Conservation (phyloP, 2,329 filamentous ascomycete genomes). For the Exophiala spinifera region DNA sequence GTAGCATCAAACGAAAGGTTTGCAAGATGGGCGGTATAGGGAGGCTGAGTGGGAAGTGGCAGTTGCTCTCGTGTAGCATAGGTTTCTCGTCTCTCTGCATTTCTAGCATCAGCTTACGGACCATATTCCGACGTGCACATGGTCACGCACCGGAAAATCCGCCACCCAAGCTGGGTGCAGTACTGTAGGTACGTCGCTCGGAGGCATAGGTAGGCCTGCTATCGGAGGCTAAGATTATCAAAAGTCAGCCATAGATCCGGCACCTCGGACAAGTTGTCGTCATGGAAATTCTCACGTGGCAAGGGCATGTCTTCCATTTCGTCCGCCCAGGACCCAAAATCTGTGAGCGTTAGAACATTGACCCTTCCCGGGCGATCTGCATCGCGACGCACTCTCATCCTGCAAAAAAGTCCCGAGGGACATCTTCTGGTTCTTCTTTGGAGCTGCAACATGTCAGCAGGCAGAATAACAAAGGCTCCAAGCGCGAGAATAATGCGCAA, state of each 20-base stretch:
- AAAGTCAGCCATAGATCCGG: neutral
- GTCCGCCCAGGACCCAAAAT: constrained; percentile 92
- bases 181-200: constrained; percentile 50
- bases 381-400: constrained; percentile 71
- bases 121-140: neutral
- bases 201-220: constrained; percentile 47
- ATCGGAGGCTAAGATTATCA: constrained; percentile 35
- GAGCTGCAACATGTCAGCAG: constrained; percentile 56
- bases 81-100: constrained; percentile 35
- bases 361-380: constrained; percentile 12
- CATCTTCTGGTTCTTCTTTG: constrained; percentile 96
- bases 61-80: constrained; percentile 70
- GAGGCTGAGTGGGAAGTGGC: constrained; percentile 86
- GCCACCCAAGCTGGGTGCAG: constrained; percentile 37
- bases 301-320: constrained; percentile 88
- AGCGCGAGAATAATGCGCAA: constrained; percentile 1
- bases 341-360: constrained; percentile 43
- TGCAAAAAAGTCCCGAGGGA: constrained; percentile 93
- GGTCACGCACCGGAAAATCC: constrained; percentile 34
- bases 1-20: constrained; percentile 96
- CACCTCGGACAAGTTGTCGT: constrained; percentile 6
- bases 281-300: constrained; percentile 58
- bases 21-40: constrained; percentile 91
- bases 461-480: neutral
- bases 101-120: constrained; percentile 2